Conservation (phyloP, 2,329 filamentous ascomycete species). For the Pseudocercospora macadamiae region DNA sequence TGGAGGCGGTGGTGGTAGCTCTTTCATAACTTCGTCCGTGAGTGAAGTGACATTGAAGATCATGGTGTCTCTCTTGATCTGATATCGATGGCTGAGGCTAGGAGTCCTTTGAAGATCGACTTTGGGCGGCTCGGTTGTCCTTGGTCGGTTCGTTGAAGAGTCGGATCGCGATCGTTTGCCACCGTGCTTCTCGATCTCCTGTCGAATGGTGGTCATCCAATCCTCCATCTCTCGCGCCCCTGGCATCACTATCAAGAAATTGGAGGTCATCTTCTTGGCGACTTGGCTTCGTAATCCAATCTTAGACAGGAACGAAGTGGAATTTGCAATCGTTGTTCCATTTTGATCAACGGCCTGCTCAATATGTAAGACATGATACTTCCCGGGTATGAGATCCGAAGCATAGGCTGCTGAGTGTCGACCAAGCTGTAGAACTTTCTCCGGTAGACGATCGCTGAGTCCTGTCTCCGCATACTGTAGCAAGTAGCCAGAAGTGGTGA, state of each 20-base stretch:
- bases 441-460: slow-evolving; percentile 70
- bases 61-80: slow-evolving; percentile 34
- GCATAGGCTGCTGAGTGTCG: slow-evolving; percentile 78
- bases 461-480: slow-evolving; percentile 75
- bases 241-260: slow-evolving; percentile 73
- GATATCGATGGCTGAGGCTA: slow-evolving; percentile 42
- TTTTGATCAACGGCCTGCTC: slow-evolving; percentile 67
- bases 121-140: slow-evolving; percentile 8
- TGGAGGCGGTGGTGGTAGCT: neutral
- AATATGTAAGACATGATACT: slow-evolving; percentile 78
- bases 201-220: slow-evolving; percentile 71
- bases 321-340: slow-evolving; percentile 51
- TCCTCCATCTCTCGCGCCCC: slow-evolving; percentile 73
- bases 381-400: slow-evolving; percentile 76
- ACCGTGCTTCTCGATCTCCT: slow-evolving; percentile 70
- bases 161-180: slow-evolving; percentile 67
- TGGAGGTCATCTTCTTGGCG: slow-evolving; percentile 51
- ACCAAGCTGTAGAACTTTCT: slow-evolving; percentile 72
- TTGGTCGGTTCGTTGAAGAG: slow-evolving; percentile 14
- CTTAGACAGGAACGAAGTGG: slow-evolving; percentile 67
- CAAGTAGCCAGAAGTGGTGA: slow-evolving; percentile 71
- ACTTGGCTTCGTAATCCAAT: slow-evolving; percentile 57
- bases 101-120: slow-evolving; percentile 32
- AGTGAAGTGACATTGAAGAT: slow-evolving; percentile 22
- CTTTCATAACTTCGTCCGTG: slow-evolving; percentile 2